Conservation (phyloP, 1,139 yeast genomes). For the Nakaseomyces nivariensis region DNA sequence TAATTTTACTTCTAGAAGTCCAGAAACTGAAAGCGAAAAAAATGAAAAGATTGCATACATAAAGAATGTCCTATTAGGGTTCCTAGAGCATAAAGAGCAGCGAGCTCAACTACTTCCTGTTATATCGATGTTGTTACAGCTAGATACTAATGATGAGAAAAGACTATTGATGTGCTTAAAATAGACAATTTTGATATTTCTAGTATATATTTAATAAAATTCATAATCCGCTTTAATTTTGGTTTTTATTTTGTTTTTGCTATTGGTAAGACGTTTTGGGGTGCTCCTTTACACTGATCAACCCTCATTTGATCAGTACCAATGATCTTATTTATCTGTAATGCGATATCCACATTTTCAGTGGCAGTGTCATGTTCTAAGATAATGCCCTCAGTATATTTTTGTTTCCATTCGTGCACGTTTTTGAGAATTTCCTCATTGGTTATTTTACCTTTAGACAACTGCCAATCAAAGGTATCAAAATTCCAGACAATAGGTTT, state of each 20-base stretch:
- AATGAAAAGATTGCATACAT: conserved; percentile 57
- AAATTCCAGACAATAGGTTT: conserved; percentile 89
- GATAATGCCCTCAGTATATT: conserved; percentile 49
- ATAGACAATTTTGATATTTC: conserved; percentile 17
- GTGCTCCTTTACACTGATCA: conserved; percentile 47
- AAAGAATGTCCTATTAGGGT: conserved; percentile 80
- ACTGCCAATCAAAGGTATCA: conserved; percentile 87
- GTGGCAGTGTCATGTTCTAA: conserved; percentile 74
- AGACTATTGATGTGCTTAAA: conserved; percentile 55
- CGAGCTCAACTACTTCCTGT: conserved; percentile 79
- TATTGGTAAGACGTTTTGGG: not conserved
- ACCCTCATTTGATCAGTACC: conserved; percentile 60
- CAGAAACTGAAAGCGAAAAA: conserved; percentile 23
- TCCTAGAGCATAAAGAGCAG: conserved; percentile 86
- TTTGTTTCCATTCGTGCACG: conserved; percentile 41
- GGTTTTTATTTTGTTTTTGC: not conserved
- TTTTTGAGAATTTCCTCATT: conserved; percentile 46
- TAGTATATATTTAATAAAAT: not conserved
- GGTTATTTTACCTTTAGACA: conserved; percentile 36
- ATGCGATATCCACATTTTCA: conserved; percentile 60
- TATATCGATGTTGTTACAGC: conserved; percentile 58
- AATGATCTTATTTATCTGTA: conserved; percentile 44
- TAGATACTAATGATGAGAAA: conserved; percentile 62
- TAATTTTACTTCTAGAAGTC: conserved; percentile 4
- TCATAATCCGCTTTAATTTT: not conserved